These are phyloP conservation scores for Pseudogymnoascus pannorum DNA, from an alignment of 2,329 filamentous ascomycete genomes.

Conservation along the genomic window DNA sequence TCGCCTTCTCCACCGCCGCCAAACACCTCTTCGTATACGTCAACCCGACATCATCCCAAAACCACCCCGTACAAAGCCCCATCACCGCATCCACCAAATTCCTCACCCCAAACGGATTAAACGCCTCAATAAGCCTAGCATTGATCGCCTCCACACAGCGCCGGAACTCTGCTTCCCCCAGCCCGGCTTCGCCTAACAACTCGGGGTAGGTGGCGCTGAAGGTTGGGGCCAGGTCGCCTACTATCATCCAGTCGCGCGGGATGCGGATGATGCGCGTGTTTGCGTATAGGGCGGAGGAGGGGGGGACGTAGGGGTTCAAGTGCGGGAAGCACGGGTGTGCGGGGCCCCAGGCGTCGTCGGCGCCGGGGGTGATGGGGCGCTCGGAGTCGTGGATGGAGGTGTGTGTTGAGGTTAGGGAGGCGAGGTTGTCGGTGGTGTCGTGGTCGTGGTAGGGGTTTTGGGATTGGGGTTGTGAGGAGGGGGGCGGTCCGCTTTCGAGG, in stretches of 20 bases:
- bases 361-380: slow-evolving; percentile 46
- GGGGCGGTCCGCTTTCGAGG: slow-evolving; percentile 25
- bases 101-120: slow-evolving; percentile 67
- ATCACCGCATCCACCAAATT: slow-evolving; percentile 75
- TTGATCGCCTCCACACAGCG: slow-evolving; percentile 77
- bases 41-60: slow-evolving; percentile 86
- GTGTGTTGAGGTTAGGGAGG: slow-evolving; percentile 28
- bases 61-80: slow-evolving; percentile 79
- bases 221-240: slow-evolving; percentile 83
- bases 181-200: slow-evolving; percentile 75
- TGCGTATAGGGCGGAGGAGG: slow-evolving; percentile 64
- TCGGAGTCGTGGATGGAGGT: slow-evolving; percentile 28
- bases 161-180: slow-evolving; percentile 82
- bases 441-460: slow-evolving; percentile 20
- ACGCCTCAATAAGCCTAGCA: slow-evolving; percentile 64
- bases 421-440: slow-evolving; percentile 23
- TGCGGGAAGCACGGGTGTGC: slow-evolving; percentile 93
- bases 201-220: slow-evolving; percentile 96
- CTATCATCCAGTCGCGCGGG: slow-evolving; percentile 81
- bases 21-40: slow-evolving; percentile 68
- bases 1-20: slow-evolving; percentile 65
- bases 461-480: slow-evolving; percentile 7
- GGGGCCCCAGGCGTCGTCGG: slow-evolving; percentile 79
- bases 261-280: slow-evolving; percentile 87
- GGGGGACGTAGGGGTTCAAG: slow-evolving; percentile 80